Percentiles rank a stretch among this genome's conserved stretches.
Evolutionary conservation across 2,329 filamentous ascomycete genomes (phyloP).

Genomic region (Claviceps sorghi): DNA sequence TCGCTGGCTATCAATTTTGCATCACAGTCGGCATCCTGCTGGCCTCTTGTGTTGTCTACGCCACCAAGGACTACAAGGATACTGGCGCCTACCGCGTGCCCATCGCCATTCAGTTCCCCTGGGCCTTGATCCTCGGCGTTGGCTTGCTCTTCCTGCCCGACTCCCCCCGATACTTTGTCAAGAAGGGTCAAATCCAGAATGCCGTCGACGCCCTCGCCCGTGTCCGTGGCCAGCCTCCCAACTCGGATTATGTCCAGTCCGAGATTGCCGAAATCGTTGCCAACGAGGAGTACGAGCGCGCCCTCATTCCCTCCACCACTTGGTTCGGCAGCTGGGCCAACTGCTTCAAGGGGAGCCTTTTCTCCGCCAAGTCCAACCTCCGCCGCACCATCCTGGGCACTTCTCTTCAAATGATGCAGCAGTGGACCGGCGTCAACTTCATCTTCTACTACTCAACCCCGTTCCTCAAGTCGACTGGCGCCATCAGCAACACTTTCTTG

Average conservation of each 20-base stretch:
- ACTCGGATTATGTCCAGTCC: constrained; percentile 60
- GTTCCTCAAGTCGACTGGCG: constrained; percentile 67
- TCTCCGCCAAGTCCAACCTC: constrained; percentile 48
- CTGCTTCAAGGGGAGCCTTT: constrained; percentile 52
- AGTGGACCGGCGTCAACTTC: constrained; percentile 82
- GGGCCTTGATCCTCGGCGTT: constrained; percentile 58
- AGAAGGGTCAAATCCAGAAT: constrained; percentile 52
- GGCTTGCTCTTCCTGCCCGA: constrained; percentile 70
- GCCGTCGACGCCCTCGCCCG: constrained; percentile 49
- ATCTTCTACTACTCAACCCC: constrained; percentile 79
- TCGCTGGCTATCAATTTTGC: constrained; percentile 74
- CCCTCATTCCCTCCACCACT: constrained; percentile 47
- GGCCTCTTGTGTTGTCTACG: constrained; percentile 62
- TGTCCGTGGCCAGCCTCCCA: constrained; percentile 58
- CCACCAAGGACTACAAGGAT: constrained; percentile 44
- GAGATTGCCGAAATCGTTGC: constrained; percentile 81
- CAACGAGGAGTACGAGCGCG: constrained; percentile 75
- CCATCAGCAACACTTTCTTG: constrained; percentile 64
- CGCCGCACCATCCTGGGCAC: constrained; percentile 58
- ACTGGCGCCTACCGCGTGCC: constrained; percentile 65
- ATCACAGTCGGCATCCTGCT: constrained; percentile 67
- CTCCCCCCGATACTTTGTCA: constrained; percentile 75
- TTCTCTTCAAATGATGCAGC: constrained; percentile 68
- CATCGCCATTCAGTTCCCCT: constrained; percentile 65
- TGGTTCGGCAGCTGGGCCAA: constrained; percentile 56